phyloP scores from a whole-genome alignment of 768 basidiomycete genomes.

The Tulasnella sp. region DNA sequence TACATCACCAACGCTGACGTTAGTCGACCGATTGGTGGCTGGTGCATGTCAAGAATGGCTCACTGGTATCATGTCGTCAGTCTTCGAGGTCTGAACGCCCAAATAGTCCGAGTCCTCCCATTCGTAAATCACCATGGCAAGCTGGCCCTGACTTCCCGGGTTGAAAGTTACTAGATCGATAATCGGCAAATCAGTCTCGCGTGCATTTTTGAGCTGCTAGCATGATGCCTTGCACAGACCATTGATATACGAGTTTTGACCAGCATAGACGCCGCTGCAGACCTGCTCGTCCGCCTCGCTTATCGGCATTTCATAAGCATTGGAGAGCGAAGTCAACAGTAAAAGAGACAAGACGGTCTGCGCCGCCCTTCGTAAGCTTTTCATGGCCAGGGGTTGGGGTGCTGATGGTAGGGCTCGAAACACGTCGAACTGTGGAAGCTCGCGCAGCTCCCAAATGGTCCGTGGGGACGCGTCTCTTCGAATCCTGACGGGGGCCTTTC shows the following conservation, averaged over 20 bases:
- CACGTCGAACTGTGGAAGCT: constrained; percentile 11
- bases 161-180: constrained; percentile 65
- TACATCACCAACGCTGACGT: background rate
- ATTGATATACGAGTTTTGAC: constrained; percentile 73
- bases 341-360: constrained; percentile 19
- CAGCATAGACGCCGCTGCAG: constrained; percentile 95
- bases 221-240: constrained; percentile 46
- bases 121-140: constrained; percentile 94
- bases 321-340: constrained; percentile 16
- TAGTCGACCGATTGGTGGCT: background rate
- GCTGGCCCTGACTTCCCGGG: constrained; percentile 69
- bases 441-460: background rate
- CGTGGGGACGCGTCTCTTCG: background rate
- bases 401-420: background rate
- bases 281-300: constrained; percentile 81
- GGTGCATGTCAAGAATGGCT: constrained; percentile 32
- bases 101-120: constrained; percentile 85
- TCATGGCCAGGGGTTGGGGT: constrained; percentile 10
- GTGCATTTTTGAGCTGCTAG: constrained; percentile 20
- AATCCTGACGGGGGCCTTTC: background rate
- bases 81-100: constrained; percentile 60
- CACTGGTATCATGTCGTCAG: constrained; percentile 61
- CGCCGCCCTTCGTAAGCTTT: constrained; percentile 5
- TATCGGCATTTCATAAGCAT: constrained; percentile 62
- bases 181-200: background rate